Conservation (phyloP, 169 alveolate genomes). For the Plasmodium chabaudi region DNA sequence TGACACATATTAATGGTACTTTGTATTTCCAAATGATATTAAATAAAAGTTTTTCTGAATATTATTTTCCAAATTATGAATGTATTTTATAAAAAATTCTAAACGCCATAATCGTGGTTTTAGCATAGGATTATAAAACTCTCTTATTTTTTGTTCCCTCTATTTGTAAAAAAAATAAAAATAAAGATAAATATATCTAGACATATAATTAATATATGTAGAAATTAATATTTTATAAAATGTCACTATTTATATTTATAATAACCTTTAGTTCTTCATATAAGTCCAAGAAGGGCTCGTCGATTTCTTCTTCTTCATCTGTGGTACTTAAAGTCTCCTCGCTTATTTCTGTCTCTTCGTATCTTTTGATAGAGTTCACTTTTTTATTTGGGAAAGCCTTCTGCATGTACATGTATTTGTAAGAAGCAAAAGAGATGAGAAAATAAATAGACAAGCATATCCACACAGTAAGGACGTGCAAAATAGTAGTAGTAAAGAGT, state of each 20-base stretch:
- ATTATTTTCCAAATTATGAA: conserved; percentile 72
- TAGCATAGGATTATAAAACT: conserved; percentile 72
- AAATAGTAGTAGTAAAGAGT: too few species aligned
- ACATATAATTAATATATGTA: not conserved
- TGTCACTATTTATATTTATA: not conserved
- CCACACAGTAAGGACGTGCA: too few species aligned
- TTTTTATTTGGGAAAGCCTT: conserved; percentile 26
- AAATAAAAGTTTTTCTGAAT: conserved; percentile 56
- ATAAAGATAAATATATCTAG: not conserved
- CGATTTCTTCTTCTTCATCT: conserved; percentile 71
- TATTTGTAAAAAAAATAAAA: conserved; percentile 11
- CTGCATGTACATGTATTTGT: conserved; percentile 7
- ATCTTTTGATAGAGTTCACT: conserved; percentile 7
- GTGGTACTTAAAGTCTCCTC: conserved; percentile 59
- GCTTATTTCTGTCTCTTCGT: conserved; percentile 50
- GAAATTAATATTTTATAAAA: not conserved
- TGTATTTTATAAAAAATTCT: conserved; percentile 71
- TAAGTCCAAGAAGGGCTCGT: conserved; percentile 73
- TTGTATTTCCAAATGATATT: conserved; percentile 57
- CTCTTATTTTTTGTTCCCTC: conserved; percentile 71
- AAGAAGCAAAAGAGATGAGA: not conserved
- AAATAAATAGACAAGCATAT: not conserved
- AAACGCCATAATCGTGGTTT: conserved; percentile 73
- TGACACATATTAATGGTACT: conserved; percentile 3
- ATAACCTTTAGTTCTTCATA: conserved; percentile 71